Evolutionary conservation across 1,284 basidiomycete genomes (phyloP), one percentile per base, ranked within the genome.

Genomic region (Boletus semigastroideus): DNA sequence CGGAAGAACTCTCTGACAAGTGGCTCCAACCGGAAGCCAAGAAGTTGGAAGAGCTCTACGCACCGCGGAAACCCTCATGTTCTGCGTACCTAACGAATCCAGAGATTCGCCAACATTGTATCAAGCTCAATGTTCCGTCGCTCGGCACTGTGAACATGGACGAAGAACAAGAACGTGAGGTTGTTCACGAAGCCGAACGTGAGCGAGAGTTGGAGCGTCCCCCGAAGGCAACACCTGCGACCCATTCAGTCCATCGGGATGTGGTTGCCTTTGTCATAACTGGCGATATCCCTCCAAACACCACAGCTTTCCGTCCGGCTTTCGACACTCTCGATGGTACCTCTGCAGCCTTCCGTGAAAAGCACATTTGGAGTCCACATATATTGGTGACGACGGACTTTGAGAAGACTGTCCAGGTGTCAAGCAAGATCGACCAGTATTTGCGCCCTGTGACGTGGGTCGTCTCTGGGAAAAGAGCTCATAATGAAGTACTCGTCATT

Each of bases 161-260:
- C 6, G 78, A 81, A 56, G 79, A 80, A 51, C 78, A 80, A 52
- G 79, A 81, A 47, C 65, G 76, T 13, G 79, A 82, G 55, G 64
- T 80, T 2, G 57, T 53, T 10, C 73, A 75, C 30, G 78, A 80
- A 57, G 59, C 69, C 1, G 76, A 79, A 53, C 62, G 59, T 5
- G 76, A 79, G 54, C 65, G 61, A 6, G 63, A 78, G 42, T 54
- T 72, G 2, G 64, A 78, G 49, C 59, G 67, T 2, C 73, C 76
- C 5, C 56, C 56, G 0, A 59, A 40, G 46, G 57, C 45, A 1
- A 11, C n/a, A 10, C 54, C 72, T 0, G 65, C 62, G 1, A 8
- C 0, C 1, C 73, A 73, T 40, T 25, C 30, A 0, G 12, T 70
- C 13, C 56, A 65, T 37, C 19, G 7, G 9, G 59, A 61, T 13